These are phyloP conservation scores for Sordariomycetes sp. DNA, from an alignment of 2,329 filamentous ascomycete genomes.

Conservation along the genomic window DNA sequence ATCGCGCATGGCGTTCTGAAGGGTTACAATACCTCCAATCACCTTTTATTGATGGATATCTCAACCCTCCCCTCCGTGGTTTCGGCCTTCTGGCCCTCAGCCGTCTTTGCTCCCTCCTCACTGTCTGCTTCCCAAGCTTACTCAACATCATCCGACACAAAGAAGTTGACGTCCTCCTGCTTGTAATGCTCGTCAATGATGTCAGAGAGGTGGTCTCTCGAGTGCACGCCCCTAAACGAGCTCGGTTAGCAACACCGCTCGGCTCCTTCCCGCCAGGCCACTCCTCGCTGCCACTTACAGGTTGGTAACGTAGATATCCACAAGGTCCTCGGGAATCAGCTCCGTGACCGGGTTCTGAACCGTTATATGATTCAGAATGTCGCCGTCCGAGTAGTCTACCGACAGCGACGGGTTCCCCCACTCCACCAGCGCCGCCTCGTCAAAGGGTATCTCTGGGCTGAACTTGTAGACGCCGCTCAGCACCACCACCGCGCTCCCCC, in stretches of 20 bases:
- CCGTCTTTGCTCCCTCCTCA: neutral
- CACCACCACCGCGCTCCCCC: constrained; percentile 77
- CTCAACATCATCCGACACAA: constrained; percentile 19
- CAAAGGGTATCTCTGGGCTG: constrained; percentile 78
- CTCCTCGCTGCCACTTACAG: constrained; percentile 24
- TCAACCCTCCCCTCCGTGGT: neutral
- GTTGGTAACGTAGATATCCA: constrained; percentile 81
- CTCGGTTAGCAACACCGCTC: neutral
- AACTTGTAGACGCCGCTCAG: constrained; percentile 90
- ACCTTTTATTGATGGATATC: neutral
- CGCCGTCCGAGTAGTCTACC: constrained; percentile 67
- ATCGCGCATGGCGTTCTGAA: neutral
- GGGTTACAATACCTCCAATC: neutral
- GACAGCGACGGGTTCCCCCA: constrained; percentile 73
- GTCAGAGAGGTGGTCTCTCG: constrained; percentile 60
- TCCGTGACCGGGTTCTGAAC: constrained; percentile 74
- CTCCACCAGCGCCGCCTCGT: constrained; percentile 73
- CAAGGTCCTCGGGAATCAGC: constrained; percentile 64
- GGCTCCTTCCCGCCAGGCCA: neutral
- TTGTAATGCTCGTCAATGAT: constrained; percentile 70
- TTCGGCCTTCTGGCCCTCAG: neutral
- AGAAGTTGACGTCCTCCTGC: constrained; percentile 57
- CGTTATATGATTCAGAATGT: constrained; percentile 66
- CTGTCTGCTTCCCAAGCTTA: neutral
- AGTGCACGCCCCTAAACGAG: constrained; percentile 47